phyloP scores from a whole-genome alignment of 1,284 basidiomycete species.

The Sporisorium reilianum region DNA sequence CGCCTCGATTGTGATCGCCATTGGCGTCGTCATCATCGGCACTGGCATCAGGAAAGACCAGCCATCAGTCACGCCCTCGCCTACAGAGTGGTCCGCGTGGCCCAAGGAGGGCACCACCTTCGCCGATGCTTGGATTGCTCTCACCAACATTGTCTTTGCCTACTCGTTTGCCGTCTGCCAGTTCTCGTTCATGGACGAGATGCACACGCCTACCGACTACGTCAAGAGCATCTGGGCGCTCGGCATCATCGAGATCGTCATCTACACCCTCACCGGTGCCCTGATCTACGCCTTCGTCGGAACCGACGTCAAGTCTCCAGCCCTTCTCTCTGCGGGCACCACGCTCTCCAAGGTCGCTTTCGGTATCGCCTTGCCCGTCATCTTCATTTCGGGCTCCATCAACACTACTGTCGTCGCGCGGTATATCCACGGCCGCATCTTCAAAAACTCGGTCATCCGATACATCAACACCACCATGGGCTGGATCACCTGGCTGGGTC shows the following conservation, averaged over 20 bases:
- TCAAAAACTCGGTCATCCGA: slow-evolving; percentile 52
- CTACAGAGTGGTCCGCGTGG: slow-evolving; percentile 55
- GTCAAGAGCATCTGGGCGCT: slow-evolving; percentile 57
- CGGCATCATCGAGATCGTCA: slow-evolving; percentile 58
- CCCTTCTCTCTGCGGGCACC: slow-evolving; percentile 51
- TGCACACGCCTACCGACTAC: slow-evolving; percentile 60
- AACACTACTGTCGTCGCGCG: slow-evolving; percentile 59
- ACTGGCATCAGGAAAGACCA: slow-evolving; percentile 47
- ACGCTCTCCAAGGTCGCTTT: slow-evolving; percentile 62
- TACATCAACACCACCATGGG: slow-evolving; percentile 60
- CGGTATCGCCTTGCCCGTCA: slow-evolving; percentile 58
- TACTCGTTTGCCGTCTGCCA: slow-evolving; percentile 64
- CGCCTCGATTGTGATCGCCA: slow-evolving; percentile 57
- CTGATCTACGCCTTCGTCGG: slow-evolving; percentile 61
- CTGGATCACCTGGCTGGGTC: slow-evolving; percentile 53
- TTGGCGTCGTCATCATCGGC: slow-evolving; percentile 60
- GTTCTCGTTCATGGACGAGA: slow-evolving; percentile 62
- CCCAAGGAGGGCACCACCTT: slow-evolving; percentile 53
- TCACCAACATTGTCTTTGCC: slow-evolving; percentile 64
- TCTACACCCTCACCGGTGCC: slow-evolving; percentile 63
- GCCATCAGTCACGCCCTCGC: slow-evolving; percentile 22
- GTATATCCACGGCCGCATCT: slow-evolving; percentile 55
- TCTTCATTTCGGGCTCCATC: slow-evolving; percentile 64
- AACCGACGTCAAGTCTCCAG: slow-evolving; percentile 49
- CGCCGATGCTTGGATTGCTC: slow-evolving; percentile 48